A percentile compares a stretch with the other conserved stretches of the same genome.
Evolutionary conservation across 192 early-diverging fungal genomes (phyloP).

Genomic region (Pilaira anomala): DNA sequence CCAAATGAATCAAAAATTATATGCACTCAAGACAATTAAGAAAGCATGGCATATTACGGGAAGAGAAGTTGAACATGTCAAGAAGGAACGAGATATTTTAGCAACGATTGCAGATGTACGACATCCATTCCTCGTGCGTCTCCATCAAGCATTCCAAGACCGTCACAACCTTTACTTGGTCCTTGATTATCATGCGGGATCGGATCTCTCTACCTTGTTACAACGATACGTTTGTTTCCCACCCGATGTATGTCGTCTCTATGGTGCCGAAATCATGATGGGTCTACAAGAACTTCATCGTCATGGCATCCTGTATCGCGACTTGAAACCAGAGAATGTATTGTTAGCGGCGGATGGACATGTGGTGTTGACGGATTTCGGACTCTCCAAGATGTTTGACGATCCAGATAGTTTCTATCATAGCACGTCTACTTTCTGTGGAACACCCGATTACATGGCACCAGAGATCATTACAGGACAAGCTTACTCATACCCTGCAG

Average conservation of each 20-base stretch:
- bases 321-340: slow-evolving; percentile 77
- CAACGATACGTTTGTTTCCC: slow-evolving; percentile 52
- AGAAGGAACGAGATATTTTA: slow-evolving; percentile 83
- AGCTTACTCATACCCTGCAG: slow-evolving; percentile 71
- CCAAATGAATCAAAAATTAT: slow-evolving; percentile 40
- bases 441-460: slow-evolving; percentile 80
- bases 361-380: slow-evolving; percentile 91
- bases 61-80: slow-evolving; percentile 77
- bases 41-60: slow-evolving; percentile 67
- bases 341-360: slow-evolving; percentile 77
- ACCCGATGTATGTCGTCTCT: slow-evolving; percentile 76
- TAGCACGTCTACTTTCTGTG: slow-evolving; percentile 68
- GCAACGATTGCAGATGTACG: slow-evolving; percentile 59
- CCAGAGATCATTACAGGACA: slow-evolving; percentile 73
- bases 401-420: slow-evolving; percentile 22
- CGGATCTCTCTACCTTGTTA: slow-evolving; percentile 89
- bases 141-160: slow-evolving; percentile 89
- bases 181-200: slow-evolving; percentile 86
- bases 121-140: slow-evolving; percentile 90
- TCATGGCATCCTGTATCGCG: slow-evolving; percentile 87
- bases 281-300: slow-evolving; percentile 86
- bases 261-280: slow-evolving; percentile 84
- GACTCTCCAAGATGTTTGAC: slow-evolving; percentile 75
- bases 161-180: slow-evolving; percentile 84
- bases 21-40: slow-evolving; percentile 53